Evolutionary conservation across 2,329 filamentous ascomycete species (phyloP).

Genomic region (Sordariomycetes sp.): DNA sequence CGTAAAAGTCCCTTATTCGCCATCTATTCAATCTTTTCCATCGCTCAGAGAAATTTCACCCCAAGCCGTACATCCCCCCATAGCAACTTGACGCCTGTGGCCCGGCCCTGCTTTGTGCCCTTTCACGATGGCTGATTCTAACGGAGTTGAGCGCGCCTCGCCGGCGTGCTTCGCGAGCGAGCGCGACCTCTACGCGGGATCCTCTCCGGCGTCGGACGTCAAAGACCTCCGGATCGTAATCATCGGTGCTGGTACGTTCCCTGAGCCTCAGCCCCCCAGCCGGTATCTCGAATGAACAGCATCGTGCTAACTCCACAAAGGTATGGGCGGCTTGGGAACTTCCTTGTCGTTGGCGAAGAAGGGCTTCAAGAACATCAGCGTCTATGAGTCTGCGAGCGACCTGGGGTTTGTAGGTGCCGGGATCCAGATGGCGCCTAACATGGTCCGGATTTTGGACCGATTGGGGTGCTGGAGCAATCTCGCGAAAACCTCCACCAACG

Average conservation of each 20-base stretch:
- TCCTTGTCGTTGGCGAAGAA: slow-evolving; percentile 66
- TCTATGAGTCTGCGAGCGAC: slow-evolving; percentile 63
- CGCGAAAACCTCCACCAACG: slow-evolving; percentile 57
- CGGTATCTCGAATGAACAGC: not conserved
- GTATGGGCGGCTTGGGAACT: slow-evolving; percentile 68
- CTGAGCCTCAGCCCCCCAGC: not conserved
- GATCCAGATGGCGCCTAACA: slow-evolving; percentile 76
- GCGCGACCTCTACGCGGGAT: not conserved
- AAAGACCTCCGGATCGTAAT: slow-evolving; percentile 33
- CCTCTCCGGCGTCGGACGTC: not conserved
- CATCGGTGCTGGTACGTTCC: slow-evolving; percentile 36
- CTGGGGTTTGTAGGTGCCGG: slow-evolving; percentile 77
- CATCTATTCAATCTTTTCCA: not conserved
- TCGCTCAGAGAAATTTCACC: not conserved
- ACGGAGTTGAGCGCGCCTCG: slow-evolving; percentile 4
- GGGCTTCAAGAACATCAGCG: slow-evolving; percentile 62
- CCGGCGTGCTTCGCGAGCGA: slow-evolving; percentile 4
- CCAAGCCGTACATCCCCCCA: not conserved
- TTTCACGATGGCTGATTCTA: slow-evolving; percentile 7
- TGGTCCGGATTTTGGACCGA: slow-evolving; percentile 63
- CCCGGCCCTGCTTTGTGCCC: not conserved
- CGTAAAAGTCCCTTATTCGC: not conserved
- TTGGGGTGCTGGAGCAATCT: slow-evolving; percentile 66
- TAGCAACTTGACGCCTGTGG: not conserved
- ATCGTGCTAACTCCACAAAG: slow-evolving; percentile 23